Conservation (phyloP, 208 protist species). For the Trichomonas vaginalis region DNA sequence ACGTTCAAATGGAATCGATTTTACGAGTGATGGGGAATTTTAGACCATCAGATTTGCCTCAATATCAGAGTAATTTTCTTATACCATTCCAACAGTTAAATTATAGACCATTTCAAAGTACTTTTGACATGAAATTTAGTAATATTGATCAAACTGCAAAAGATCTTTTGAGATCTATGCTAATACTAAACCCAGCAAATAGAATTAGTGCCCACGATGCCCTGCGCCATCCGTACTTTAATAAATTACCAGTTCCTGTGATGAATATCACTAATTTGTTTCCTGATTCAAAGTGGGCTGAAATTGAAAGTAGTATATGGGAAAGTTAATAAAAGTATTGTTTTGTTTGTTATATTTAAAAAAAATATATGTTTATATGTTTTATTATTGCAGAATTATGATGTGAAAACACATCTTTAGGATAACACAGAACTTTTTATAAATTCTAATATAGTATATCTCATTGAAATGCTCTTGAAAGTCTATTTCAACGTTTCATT, state of each 20-base stretch:
- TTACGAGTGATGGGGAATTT: not conserved
- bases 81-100: not conserved
- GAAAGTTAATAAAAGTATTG: not conserved
- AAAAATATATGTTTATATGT: too few species aligned
- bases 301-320: not conserved
- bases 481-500: too few species aligned
- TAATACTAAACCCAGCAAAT: slow-evolving; percentile 39
- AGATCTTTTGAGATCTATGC: slow-evolving; percentile 42
- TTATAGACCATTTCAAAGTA: not conserved
- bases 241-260: not conserved
- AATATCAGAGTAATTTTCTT: not conserved
- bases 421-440: too few species aligned
- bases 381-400: too few species aligned
- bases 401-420: too few species aligned
- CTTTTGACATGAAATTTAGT: not conserved
- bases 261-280: not conserved
- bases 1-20: not conserved
- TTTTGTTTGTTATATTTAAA: not conserved
- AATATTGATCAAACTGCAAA: slow-evolving; percentile 49
- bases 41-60: not conserved
- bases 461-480: too few species aligned
- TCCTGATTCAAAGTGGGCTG: not conserved
- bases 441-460: too few species aligned
- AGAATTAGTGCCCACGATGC: slow-evolving; percentile 36
- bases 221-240: slow-evolving; percentile 24